Percentiles rank a stretch among this genome's conserved stretches.
These are phyloP conservation scores for Xylaria sp. DNA, from an alignment of 2,329 filamentous ascomycete species.

Conservation along the genomic window DNA sequence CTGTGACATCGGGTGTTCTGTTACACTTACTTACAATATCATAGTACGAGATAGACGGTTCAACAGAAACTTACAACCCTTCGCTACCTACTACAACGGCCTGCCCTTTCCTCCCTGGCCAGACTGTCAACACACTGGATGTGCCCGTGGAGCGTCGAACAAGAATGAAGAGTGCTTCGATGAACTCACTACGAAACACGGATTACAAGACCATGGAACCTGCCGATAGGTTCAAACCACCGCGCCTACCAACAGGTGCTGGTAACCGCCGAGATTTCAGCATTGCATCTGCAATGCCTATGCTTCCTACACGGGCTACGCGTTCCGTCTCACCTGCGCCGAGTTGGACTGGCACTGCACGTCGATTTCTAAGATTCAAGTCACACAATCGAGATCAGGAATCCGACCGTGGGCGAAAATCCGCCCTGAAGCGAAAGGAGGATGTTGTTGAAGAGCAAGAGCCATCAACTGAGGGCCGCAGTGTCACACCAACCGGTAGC, in stretches of 20 bases:
- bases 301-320: conserved; percentile 52
- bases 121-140: conserved; percentile 84
- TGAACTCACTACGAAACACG: conserved; percentile 66
- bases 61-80: conserved; percentile 79
- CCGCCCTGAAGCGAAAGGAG: conserved; percentile 41
- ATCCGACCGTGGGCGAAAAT: conserved; percentile 49
- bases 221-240: conserved; percentile 77
- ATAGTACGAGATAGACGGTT: conserved; percentile 85
- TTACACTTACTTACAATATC: conserved; percentile 40
- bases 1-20: conserved; percentile 15
- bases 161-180: conserved; percentile 71
- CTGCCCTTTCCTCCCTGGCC: conserved; percentile 89
- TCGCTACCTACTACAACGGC: conserved; percentile 76
- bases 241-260: conserved; percentile 66
- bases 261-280: conserved; percentile 50
- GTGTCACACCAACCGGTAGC: conserved; percentile 54
- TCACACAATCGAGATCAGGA: conserved; percentile 46
- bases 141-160: conserved; percentile 76
- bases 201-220: conserved; percentile 81
- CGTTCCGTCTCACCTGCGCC: conserved; percentile 62
- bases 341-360: conserved; percentile 57
- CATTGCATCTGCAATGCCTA: conserved; percentile 49
- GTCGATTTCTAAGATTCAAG: conserved; percentile 62
- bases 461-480: conserved; percentile 48
- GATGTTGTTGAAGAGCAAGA: conserved; percentile 46